Conservation (phyloP, 805 yeast genomes). For the Osmozyma mogii region DNA sequence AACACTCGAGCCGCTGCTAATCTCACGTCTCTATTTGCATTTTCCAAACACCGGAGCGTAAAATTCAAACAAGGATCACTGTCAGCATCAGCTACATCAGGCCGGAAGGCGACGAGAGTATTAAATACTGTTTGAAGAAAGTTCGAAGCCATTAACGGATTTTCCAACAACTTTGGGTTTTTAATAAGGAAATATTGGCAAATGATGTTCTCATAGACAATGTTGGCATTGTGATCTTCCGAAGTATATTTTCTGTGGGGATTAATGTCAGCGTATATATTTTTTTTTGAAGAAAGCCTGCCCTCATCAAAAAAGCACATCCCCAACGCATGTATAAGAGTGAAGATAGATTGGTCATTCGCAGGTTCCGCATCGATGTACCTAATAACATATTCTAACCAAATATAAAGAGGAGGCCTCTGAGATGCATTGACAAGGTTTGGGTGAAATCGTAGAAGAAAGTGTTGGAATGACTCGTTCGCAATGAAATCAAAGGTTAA, state of each 20-base stretch:
- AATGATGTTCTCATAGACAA: conserved; percentile 18
- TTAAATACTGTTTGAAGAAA: conserved; percentile 41
- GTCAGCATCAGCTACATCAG: conserved; percentile 29
- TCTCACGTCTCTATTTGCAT: conserved; percentile 46
- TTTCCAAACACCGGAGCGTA: conserved; percentile 32
- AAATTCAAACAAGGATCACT: conserved; percentile 29
- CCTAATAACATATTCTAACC: no score
- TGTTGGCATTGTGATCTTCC: conserved; percentile 16
- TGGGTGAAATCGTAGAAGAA: no score
- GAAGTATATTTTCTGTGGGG: conserved; percentile 15
- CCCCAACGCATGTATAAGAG: conserved; percentile 33
- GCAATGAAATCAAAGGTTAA: no score
- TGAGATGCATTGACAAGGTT: no score
- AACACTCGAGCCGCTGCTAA: conserved; percentile 43
- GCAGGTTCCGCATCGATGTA: no score
- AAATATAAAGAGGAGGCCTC: no score
- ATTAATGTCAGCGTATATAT: conserved; percentile 17
- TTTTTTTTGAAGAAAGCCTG: conserved; percentile 14
- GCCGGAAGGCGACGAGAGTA: conserved; percentile 45
- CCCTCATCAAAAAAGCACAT: conserved; percentile 35
- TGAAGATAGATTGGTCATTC: no score
- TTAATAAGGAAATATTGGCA: conserved; percentile 11
- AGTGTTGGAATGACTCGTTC: no score
- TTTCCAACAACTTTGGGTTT: conserved; percentile 6
- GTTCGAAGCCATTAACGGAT: conserved; percentile 29